phyloP scores from a whole-genome alignment of 2,329 filamentous ascomycete species.

The Lachnellula suecica region DNA sequence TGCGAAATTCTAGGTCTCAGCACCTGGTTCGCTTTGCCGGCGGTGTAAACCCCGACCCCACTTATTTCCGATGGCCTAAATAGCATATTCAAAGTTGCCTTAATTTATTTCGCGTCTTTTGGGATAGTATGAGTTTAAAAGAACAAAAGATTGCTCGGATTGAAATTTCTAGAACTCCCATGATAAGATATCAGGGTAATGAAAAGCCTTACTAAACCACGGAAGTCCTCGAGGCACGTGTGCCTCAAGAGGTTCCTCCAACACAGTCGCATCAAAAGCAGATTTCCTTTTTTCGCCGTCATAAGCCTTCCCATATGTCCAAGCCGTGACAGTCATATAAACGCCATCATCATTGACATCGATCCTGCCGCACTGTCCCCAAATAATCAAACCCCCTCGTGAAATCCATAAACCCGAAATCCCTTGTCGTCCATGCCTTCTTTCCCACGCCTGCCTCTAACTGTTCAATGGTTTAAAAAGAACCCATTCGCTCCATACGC shows the following conservation, averaged over 20 bases:
- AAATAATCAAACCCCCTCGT: not conserved
- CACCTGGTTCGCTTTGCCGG: too few relatives aligned
- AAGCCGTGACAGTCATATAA: conserved; percentile 16
- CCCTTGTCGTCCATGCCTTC: not conserved
- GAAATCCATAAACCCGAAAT: not conserved
- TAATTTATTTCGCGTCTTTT: not conserved
- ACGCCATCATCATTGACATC: conserved; percentile 18
- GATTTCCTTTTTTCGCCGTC: conserved; percentile 12
- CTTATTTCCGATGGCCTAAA: not conserved
- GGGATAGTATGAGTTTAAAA: not conserved
- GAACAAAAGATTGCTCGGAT: not conserved
- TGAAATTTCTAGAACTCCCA: not conserved
- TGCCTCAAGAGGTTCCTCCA: not conserved
- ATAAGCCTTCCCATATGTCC: conserved; percentile 10
- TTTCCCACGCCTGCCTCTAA: not conserved
- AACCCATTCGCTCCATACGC: conserved; percentile 49
- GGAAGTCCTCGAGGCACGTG: not conserved
- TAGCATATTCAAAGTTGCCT: not conserved
- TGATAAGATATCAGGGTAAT: not conserved
- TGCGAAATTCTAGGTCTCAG: too few relatives aligned
- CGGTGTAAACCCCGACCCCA: not conserved
- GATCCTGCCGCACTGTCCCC: conserved; percentile 19
- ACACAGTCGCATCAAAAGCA: conserved; percentile 1
- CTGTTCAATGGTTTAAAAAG: conserved; percentile 12
- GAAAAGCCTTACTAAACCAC: not conserved